A percentile compares a stretch with the other conserved stretches of the same genome.
Evolutionary conservation across 495 filamentous ascomycete genomes (phyloP).

Genomic region (Penicillium riverlandense): DNA sequence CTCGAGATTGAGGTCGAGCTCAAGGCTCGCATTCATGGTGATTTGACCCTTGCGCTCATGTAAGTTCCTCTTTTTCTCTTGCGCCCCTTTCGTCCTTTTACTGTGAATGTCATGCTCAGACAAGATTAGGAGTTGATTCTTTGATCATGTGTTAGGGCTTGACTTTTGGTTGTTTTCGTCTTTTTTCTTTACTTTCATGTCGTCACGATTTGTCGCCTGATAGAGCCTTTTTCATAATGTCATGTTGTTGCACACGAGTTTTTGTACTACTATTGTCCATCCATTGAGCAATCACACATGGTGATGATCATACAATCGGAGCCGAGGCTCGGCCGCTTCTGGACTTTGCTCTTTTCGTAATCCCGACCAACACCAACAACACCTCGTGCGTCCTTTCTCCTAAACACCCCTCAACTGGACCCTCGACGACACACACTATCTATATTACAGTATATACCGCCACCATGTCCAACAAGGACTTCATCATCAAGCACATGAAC

Average conservation of each 20-base stretch:
- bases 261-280: conserved; percentile 6
- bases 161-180: conserved; percentile 5
- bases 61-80: conserved; percentile 42
- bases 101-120: conserved; percentile 10
- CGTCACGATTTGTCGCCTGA: neutral
- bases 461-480: conserved; percentile 39
- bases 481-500: conserved; percentile 78
- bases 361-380: too few species aligned
- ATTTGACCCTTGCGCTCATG: conserved; percentile 79
- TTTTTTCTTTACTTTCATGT: conserved; percentile 6
- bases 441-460: neutral
- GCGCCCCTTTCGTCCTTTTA: neutral
- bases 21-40: conserved; percentile 86
- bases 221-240: too few species aligned
- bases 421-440: too few species aligned
- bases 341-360: too few species aligned
- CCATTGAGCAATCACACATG: too few species aligned
- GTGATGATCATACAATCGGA: too few species aligned
- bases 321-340: too few species aligned
- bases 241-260: neutral
- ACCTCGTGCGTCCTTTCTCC: neutral
- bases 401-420: neutral
- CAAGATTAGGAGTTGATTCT: conserved; percentile 26
- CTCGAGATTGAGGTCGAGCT: conserved; percentile 82
- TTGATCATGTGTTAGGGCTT: conserved; percentile 20